A percentile compares a stretch with the other conserved stretches of the same genome.
Conservation (phyloP, 208 protist genomes). For the Trypanosoma mega region DNA sequence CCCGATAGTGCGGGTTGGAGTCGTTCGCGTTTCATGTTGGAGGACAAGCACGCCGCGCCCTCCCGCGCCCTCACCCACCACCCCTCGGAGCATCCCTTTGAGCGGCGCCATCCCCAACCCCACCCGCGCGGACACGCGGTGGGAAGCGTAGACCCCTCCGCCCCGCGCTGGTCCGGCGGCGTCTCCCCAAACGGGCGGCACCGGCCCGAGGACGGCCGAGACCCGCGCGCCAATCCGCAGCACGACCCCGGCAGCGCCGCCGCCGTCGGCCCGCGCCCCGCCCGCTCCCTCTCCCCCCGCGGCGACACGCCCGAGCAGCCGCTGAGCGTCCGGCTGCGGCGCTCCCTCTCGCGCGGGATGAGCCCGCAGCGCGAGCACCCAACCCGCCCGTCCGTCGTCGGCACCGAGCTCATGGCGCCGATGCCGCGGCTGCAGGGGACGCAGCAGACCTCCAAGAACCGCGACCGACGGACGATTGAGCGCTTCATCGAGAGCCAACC, state of each 20-base stretch:
- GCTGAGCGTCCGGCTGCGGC: constrained; percentile 9
- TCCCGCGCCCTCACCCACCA: background rate
- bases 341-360: constrained; percentile 19
- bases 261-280: background rate
- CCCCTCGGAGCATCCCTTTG: background rate
- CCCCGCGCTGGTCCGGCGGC: too few relatives aligned
- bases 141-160: too few relatives aligned
- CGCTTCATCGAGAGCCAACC: constrained; percentile 74
- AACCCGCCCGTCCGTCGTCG: constrained; percentile 31
- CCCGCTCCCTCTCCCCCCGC: constrained; percentile 1
- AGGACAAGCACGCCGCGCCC: background rate
- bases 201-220: too few relatives aligned
- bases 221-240: too few relatives aligned
- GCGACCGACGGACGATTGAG: constrained; percentile 52
- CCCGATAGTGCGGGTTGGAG: background rate
- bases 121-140: too few relatives aligned
- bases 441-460: constrained; percentile 24
- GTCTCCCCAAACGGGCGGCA: too few relatives aligned
- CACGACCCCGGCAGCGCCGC: background rate
- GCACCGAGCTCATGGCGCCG: constrained; percentile 65
- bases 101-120: background rate
- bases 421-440: constrained; percentile 70
- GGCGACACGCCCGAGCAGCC: background rate
- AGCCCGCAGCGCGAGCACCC: constrained; percentile 16
- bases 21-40: background rate